A percentile compares a stretch with the other conserved stretches of the same genome.
These are phyloP conservation scores for Podospora fimiseda DNA, from an alignment of 495 filamentous ascomycete species.

Conservation along the genomic window DNA sequence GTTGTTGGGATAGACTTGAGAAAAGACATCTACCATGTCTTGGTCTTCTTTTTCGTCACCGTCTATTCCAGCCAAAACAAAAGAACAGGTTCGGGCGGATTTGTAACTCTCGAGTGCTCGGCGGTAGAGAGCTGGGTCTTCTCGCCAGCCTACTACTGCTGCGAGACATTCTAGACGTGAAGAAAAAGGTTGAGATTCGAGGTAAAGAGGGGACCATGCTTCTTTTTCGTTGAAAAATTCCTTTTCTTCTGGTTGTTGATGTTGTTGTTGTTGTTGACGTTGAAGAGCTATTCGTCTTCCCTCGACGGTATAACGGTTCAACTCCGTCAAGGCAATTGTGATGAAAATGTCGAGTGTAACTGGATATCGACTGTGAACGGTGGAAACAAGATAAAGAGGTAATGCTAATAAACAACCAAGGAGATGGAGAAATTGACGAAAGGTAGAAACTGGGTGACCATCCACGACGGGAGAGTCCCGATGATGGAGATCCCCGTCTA, in stretches of 20 bases:
- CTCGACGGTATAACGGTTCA: constrained; percentile 11
- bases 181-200: background rate
- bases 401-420: constrained; percentile 5
- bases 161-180: constrained; percentile 2
- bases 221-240: constrained; percentile 1
- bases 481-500: background rate
- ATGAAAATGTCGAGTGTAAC: constrained; percentile 9
- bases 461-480: background rate
- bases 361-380: constrained; percentile 7
- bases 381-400: constrained; percentile 4
- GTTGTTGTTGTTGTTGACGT: background rate
- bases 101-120: constrained; percentile 13
- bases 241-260: background rate
- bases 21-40: constrained; percentile 10
- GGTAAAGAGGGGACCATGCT: background rate
- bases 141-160: constrained; percentile 11
- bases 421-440: constrained; percentile 7
- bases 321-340: constrained; percentile 11
- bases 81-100: constrained; percentile 1
- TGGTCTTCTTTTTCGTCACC: constrained; percentile 10
- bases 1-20: constrained; percentile 3
- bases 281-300: background rate
- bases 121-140: constrained; percentile 5
- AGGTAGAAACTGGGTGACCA: background rate
- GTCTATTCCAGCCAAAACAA: constrained; percentile 10